Evolutionary conservation across 441 rosid species (phyloP).

Genomic region (Aleurites moluccanus): DNA sequence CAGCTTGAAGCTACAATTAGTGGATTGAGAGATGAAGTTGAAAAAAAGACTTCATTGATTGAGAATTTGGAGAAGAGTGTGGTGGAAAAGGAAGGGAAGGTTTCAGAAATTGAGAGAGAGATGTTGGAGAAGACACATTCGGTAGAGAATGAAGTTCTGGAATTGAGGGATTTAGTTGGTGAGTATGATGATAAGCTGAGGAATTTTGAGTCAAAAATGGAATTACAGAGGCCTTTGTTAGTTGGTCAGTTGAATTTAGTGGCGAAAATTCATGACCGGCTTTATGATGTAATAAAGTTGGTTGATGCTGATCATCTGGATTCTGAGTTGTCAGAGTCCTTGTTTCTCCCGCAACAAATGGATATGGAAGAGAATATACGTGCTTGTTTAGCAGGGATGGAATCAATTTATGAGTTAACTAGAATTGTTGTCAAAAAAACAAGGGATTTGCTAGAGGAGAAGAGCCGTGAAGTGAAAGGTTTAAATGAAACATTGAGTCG

Average conservation of each 20-base stretch:
- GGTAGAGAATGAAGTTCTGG: conserved; percentile 52
- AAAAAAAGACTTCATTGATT: conserved; percentile 43
- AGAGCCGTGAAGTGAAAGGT: conserved; percentile 51
- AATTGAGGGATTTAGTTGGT: conserved; percentile 56
- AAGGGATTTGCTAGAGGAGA: conserved; percentile 58
- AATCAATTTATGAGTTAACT: conserved; percentile 64
- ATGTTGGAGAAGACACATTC: conserved; percentile 42
- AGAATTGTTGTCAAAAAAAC: conserved; percentile 57
- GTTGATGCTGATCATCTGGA: conserved; percentile 60
- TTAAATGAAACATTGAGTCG: conserved; percentile 66
- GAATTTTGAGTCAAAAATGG: conserved; percentile 55
- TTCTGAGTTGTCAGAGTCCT: conserved; percentile 71
- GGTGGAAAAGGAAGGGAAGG: conserved; percentile 55
- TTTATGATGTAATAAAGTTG: conserved; percentile 55
- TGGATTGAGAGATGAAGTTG: conserved; percentile 67
- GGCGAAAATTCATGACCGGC: conserved; percentile 66
- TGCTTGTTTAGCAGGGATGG: conserved; percentile 89
- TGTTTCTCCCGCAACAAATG: conserved; percentile 78
- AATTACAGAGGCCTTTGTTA: conserved; percentile 67
- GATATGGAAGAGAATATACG: conserved; percentile 78
- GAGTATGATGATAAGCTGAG: conserved; percentile 73
- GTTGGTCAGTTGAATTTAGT: conserved; percentile 80
- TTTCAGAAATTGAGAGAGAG: conserved; percentile 49
- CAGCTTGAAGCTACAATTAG: conserved; percentile 84
- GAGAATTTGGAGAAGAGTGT: conserved; percentile 57